These are phyloP conservation scores for Venturia effusa DNA, from an alignment of 2,329 filamentous ascomycete genomes.

Conservation along the genomic window DNA sequence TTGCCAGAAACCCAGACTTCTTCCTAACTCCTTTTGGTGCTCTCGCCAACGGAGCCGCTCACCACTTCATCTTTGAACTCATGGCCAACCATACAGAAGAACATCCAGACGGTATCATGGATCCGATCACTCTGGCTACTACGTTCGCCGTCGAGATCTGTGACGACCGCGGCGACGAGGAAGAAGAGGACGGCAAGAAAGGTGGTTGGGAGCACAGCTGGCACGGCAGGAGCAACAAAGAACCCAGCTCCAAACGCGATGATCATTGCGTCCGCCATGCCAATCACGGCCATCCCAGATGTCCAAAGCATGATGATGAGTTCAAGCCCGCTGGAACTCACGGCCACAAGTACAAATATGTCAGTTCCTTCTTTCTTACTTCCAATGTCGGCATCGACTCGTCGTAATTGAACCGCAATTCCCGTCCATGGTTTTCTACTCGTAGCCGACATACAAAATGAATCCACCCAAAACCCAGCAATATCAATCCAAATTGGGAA, in stretches of 20 bases:
- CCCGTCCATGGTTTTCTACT: too few relatives aligned
- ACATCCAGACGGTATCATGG: conserved; percentile 25
- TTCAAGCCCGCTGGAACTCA: not conserved
- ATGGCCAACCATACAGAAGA: conserved; percentile 30
- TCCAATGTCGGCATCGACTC: too few relatives aligned
- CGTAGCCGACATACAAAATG: too few relatives aligned
- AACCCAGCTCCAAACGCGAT: not conserved
- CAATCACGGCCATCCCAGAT: not conserved
- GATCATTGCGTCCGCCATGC: not conserved
- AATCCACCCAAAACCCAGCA: too few relatives aligned
- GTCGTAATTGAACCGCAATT: too few relatives aligned
- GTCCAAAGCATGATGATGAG: not conserved
- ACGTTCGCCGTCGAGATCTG: conserved; percentile 28
- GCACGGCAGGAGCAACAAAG: not conserved
- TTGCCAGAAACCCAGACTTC: conserved; percentile 22
- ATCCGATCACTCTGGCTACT: conserved; percentile 27
- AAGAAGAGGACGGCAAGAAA: not conserved
- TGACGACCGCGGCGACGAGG: conserved; percentile 18
- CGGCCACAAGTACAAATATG: conserved; percentile 6
- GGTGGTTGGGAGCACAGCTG: not conserved
- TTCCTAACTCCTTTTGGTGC: conserved; percentile 16
- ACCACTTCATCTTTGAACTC: conserved; percentile 17
- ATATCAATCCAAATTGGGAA: too few relatives aligned
- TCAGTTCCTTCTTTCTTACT: too few relatives aligned
- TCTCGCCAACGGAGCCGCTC: conserved; percentile 15